Evolutionary conservation across 192 early-diverging fungal genomes (phyloP).

Genomic region (Podila minutissima): DNA sequence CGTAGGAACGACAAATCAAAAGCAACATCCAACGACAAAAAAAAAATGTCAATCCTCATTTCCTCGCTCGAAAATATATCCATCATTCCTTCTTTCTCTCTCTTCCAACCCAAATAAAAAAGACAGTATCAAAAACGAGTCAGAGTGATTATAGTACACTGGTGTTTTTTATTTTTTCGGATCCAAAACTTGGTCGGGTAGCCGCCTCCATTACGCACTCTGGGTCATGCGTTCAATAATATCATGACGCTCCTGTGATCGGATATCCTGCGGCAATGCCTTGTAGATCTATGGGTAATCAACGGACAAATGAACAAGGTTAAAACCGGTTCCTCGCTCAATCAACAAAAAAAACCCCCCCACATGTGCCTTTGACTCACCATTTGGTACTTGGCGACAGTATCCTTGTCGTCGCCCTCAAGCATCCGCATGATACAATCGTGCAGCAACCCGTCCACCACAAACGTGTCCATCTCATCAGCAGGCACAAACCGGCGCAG

Average conservation of each 20-base stretch:
- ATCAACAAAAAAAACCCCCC: too few relatives aligned
- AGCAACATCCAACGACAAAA: too few relatives aligned
- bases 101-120: neutral
- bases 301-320: neutral
- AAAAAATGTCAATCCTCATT: too few relatives aligned
- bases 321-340: neutral
- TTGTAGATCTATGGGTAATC: constrained; percentile 23
- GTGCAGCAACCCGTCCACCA: constrained; percentile 42
- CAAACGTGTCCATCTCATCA: constrained; percentile 14
- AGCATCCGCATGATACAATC: constrained; percentile 46
- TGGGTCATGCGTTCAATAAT: constrained; percentile 39
- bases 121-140: neutral
- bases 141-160: neutral
- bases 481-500: constrained; percentile 38
- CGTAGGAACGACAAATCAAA: too few relatives aligned
- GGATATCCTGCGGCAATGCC: constrained; percentile 36
- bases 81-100: neutral
- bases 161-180: neutral
- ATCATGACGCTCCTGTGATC: constrained; percentile 36
- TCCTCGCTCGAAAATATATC: neutral
- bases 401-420: constrained; percentile 45
- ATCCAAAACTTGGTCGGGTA: neutral
- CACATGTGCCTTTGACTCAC: neutral
- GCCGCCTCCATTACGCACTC: neutral
- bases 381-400: constrained; percentile 42